Percentiles rank a stretch among this genome's conserved stretches.
Conservation (phyloP, 2,329 filamentous ascomycete species). For the Fusarium penzigii region DNA sequence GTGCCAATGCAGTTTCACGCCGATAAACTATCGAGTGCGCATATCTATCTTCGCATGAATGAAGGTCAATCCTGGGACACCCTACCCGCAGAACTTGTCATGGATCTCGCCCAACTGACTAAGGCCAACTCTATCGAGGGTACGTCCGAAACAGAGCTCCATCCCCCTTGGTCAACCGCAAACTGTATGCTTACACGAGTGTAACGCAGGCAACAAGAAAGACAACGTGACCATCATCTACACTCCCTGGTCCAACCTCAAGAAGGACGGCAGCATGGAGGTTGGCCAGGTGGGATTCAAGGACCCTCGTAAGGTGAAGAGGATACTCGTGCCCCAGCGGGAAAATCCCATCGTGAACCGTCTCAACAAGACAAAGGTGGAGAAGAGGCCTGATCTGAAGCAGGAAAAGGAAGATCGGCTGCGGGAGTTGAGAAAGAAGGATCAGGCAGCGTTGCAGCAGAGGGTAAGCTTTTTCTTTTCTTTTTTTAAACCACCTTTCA, state of each 20-base stretch:
- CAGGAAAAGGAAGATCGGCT: slow-evolving; percentile 79
- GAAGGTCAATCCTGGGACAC: slow-evolving; percentile 82
- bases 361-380: slow-evolving; percentile 94
- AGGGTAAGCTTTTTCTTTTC: slow-evolving; percentile 55
- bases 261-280: slow-evolving; percentile 95
- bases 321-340: slow-evolving; percentile 74
- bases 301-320: slow-evolving; percentile 81
- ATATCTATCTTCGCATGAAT: slow-evolving; percentile 87
- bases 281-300: slow-evolving; percentile 95
- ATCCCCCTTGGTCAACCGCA: too few species aligned
- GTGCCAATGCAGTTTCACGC: slow-evolving; percentile 77
- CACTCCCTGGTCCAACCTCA: slow-evolving; percentile 95
- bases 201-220: slow-evolving; percentile 85
- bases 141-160: slow-evolving; percentile 32
- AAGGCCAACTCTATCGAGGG: slow-evolving; percentile 99
- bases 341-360: slow-evolving; percentile 94
- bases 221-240: slow-evolving; percentile 97
- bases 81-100: slow-evolving; percentile 73
- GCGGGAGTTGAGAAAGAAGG: slow-evolving; percentile 69
- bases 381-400: slow-evolving; percentile 81
- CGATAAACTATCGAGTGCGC: slow-evolving; percentile 94
- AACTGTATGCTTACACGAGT: background rate
- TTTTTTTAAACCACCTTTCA: too few species aligned
- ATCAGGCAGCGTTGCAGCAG: slow-evolving; percentile 62
- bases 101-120: slow-evolving; percentile 93